Evolutionary conservation across 75 land plant species (phyloP).

Genomic region (Selaginella tamariscina): DNA sequence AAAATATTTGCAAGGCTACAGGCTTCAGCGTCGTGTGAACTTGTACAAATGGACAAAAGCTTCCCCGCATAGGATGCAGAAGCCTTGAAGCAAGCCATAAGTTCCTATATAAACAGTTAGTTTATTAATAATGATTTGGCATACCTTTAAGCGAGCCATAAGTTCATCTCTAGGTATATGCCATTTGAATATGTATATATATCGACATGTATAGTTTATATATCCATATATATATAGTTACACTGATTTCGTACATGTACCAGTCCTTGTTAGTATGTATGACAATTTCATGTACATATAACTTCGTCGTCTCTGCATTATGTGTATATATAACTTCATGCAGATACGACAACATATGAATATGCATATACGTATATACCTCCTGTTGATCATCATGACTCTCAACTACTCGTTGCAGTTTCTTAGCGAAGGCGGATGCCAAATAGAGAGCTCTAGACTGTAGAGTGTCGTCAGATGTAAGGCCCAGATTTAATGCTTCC

Average conservation of each 20-base stretch:
- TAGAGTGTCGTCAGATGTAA: neutral
- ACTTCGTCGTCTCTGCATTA: too few relatives aligned
- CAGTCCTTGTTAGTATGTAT: neutral
- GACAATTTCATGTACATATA: too few relatives aligned
- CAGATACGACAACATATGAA: too few relatives aligned
- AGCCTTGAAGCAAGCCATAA: conserved; percentile 24
- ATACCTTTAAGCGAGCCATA: neutral
- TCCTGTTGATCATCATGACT: too few relatives aligned
- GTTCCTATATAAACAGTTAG: conserved; percentile 20
- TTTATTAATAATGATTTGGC: neutral
- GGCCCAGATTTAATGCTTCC: neutral
- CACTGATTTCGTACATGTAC: conserved; percentile 24
- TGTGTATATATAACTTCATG: too few relatives aligned
- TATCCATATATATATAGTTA: conserved; percentile 10
- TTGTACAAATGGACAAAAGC: conserved; percentile 33
- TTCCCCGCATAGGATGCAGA: conserved; percentile 47
- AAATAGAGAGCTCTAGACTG: neutral
- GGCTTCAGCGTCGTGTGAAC: conserved; percentile 19
- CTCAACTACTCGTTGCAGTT: neutral
- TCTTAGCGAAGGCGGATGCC: neutral
- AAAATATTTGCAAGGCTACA: conserved; percentile 34
- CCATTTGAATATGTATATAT: conserved; percentile 24
- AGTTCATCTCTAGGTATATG: neutral
- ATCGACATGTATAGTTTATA: conserved; percentile 21
- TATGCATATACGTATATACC: too few relatives aligned